These are phyloP conservation scores for Lichtheimia ramosa DNA, from an alignment of 371 early-diverging fungal species.

Conservation along the genomic window DNA sequence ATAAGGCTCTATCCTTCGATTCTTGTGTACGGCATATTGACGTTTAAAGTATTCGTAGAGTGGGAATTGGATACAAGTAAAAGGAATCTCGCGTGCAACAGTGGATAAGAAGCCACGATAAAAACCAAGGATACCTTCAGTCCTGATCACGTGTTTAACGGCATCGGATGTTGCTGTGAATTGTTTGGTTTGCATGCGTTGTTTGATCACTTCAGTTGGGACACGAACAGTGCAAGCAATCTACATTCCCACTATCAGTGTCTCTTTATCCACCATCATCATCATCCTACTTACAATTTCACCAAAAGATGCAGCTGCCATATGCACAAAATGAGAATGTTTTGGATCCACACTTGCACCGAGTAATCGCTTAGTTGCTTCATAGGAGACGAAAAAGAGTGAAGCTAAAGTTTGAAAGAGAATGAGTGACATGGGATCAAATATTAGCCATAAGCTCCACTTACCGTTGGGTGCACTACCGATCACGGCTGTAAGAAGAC, in stretches of 20 bases:
- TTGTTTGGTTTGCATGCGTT: conserved; percentile 91
- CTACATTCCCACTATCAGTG: conserved; percentile 40
- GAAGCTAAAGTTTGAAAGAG: conserved; percentile 61
- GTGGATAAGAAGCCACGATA: conserved; percentile 92
- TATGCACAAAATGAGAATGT: conserved; percentile 73
- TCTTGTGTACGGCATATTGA: conserved; percentile 41
- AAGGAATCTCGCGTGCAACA: conserved; percentile 91
- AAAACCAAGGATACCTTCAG: conserved; percentile 84
- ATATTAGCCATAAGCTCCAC: not conserved
- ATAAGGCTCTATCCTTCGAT: conserved; percentile 64
- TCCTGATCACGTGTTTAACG: conserved; percentile 56
- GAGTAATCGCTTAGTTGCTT: conserved; percentile 66
- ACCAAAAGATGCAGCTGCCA: conserved; percentile 89
- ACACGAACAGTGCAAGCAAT: conserved; percentile 92
- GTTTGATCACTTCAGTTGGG: conserved; percentile 95
- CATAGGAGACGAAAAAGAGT: conserved; percentile 92
- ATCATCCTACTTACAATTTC: conserved; percentile 77
- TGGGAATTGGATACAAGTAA: conserved; percentile 95
- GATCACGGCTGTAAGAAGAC: conserved; percentile 87
- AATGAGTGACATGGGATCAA: not conserved
- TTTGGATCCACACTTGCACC: conserved; percentile 33
- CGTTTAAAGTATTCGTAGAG: conserved; percentile 89
- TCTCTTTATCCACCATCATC: not conserved
- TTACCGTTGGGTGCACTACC: conserved; percentile 93
- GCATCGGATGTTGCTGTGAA: conserved; percentile 65